Evolutionary conservation across 495 filamentous ascomycete species (phyloP).

Genomic region (Podospora comata): DNA sequence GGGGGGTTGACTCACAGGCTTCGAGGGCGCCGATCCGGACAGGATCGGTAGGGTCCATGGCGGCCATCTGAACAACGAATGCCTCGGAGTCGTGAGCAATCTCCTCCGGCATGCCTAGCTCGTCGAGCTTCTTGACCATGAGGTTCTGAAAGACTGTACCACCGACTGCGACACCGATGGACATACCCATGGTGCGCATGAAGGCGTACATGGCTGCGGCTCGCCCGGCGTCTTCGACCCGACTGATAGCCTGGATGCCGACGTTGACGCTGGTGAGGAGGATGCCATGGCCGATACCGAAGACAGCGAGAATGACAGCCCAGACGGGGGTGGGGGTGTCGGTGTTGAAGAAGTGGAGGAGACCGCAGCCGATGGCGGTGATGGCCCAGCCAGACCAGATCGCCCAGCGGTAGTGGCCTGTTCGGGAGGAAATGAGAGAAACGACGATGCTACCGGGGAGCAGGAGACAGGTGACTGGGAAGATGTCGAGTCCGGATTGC

Average conservation of each 20-base stretch:
- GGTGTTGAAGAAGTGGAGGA: constrained; percentile 46
- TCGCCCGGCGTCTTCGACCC: constrained; percentile 49
- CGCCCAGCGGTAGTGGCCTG: constrained; percentile 52
- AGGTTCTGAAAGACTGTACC: constrained; percentile 60
- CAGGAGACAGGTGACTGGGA: constrained; percentile 31
- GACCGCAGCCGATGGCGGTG: constrained; percentile 46
- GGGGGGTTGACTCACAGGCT: constrained; percentile 22
- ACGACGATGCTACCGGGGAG: constrained; percentile 44
- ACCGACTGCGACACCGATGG: constrained; percentile 60
- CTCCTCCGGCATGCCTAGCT: constrained; percentile 35
- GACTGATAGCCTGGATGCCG: constrained; percentile 51
- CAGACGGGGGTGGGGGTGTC: constrained; percentile 47
- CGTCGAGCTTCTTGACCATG: constrained; percentile 45
- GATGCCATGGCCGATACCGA: constrained; percentile 54
- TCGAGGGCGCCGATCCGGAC: constrained; percentile 25
- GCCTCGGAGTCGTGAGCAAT: constrained; percentile 47
- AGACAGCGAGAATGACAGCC: constrained; percentile 52
- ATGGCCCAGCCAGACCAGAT: constrained; percentile 58
- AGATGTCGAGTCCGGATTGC: constrained; percentile 45
- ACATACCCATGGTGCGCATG: constrained; percentile 59
- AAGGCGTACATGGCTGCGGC: constrained; percentile 60
- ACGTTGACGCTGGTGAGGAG: constrained; percentile 52
- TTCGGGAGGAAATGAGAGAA: constrained; percentile 47
- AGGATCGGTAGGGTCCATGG: constrained; percentile 27
- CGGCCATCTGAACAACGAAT: constrained; percentile 39